Evolutionary conservation across 306 rosid genomes (phyloP).

Genomic region (Adenanthera pavonina): DNA sequence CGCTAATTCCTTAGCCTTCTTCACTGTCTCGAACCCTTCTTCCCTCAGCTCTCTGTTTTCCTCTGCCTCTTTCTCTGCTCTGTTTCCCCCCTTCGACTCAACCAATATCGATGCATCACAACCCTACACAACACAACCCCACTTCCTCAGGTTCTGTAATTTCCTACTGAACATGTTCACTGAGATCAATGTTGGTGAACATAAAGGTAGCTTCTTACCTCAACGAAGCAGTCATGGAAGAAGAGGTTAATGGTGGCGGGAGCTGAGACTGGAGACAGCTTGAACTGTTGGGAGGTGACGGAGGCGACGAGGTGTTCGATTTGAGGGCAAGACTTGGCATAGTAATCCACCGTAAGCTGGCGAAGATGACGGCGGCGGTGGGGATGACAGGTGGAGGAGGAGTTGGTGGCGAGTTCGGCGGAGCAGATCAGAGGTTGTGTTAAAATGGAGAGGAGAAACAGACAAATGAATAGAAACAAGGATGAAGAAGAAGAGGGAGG

Average conservation of each 20-base stretch:
- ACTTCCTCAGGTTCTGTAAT: too few relatives aligned
- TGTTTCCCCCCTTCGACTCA: conserved; percentile 54
- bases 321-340: conserved; percentile 81
- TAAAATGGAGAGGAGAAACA: conserved; percentile 45
- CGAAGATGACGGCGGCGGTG: conserved; percentile 31
- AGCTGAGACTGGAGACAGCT: conserved; percentile 75
- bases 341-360: conserved; percentile 66
- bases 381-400: not conserved
- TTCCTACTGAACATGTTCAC: too few relatives aligned
- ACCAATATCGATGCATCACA: conserved; percentile 88
- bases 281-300: conserved; percentile 80
- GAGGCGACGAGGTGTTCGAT: conserved; percentile 72
- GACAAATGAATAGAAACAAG: conserved; percentile 39
- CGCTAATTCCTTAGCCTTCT: conserved; percentile 74
- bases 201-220: conserved; percentile 48
- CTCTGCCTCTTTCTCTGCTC: conserved; percentile 82
- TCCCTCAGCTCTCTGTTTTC: conserved; percentile 71
- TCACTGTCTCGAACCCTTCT: conserved; percentile 76
- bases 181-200: not conserved
- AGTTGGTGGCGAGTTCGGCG: conserved; percentile 23
- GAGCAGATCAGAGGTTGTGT: conserved; percentile 39
- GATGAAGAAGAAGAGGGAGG: conserved; percentile 45
- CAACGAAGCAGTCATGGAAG: conserved; percentile 95
- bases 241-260: conserved; percentile 94
- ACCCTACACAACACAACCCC: conserved; percentile 54